Evolutionary conservation across 177 flowering plant genomes (phyloP), one percentile per base, ranked within the genome.

Genomic region (Tripterygium wilfordii): DNA sequence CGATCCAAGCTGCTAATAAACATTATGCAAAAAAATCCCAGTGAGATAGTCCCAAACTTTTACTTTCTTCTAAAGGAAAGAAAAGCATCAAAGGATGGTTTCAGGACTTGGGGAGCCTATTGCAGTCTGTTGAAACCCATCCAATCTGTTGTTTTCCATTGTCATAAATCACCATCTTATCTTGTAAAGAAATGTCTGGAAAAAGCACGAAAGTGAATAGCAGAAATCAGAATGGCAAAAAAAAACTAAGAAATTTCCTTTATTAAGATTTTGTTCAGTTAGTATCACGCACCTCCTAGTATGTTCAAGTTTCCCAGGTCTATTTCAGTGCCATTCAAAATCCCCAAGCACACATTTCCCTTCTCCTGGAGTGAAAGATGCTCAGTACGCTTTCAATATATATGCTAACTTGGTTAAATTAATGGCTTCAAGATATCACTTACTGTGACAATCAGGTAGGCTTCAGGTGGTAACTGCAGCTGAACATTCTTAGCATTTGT

Each of bases 261-360:
- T 5, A 35, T 35, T 5, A 15, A 35, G 7, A 35, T 35, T 35
- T 10, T 6, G 14, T 10, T 20, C 22, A 16, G 15, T 44, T 17
- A n/a, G 45, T n/a, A 6, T 31, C 13, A 20, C 43, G 50, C 66
- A 89, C 99, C 99, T 68, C 99, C 97, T 32, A 94, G 55, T 1
- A 89, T 2, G 50, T 81, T 89, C 42, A 53, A 19, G 51, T 76
- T 48, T 31, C 31, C 63, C 10, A 86, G 63, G 18, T 79, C 83
- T 13, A 56, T 68, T 58, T 82, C 79, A 10, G 70, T 41, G 10
- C 95, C 96, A 45, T 85, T 76, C 66, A 94, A 43, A 37, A 89
- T 81, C n/a, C 96, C 99, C 60, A 87, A 62, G 82, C 99, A 94
- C 14, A 63, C 88, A 60, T 81, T 88, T 42, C 95, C 95, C 24